phyloP scores from a whole-genome alignment of 1,284 basidiomycete genomes.

The Hemileia vastatrix region DNA sequence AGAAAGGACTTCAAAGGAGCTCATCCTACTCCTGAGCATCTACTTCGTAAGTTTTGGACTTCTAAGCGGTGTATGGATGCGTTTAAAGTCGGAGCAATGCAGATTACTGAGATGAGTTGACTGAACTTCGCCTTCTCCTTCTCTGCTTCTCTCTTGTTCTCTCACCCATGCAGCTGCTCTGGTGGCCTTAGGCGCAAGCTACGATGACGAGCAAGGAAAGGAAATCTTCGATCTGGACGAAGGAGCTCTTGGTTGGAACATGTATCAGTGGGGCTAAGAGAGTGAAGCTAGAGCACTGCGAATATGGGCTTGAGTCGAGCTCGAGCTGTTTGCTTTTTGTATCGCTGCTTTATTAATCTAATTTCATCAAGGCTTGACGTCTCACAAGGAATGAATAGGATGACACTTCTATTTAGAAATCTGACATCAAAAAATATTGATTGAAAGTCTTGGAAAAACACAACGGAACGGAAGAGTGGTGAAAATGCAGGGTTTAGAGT shows the following conservation, averaged over 20 bases:
- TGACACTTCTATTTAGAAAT: too few relatives aligned
- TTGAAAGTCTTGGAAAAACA: too few relatives aligned
- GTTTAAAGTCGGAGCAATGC: neutral
- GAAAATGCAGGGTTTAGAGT: too few relatives aligned
- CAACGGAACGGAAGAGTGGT: too few relatives aligned
- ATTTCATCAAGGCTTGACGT: too few relatives aligned
- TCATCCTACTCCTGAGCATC: conserved; percentile 31
- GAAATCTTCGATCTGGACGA: conserved; percentile 26
- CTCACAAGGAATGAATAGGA: too few relatives aligned
- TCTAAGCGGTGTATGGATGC: neutral
- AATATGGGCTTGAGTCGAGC: too few relatives aligned
- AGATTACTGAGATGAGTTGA: too few relatives aligned
- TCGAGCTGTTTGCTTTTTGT: too few relatives aligned
- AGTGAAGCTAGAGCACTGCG: too few relatives aligned
- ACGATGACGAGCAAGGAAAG: conserved; percentile 26
- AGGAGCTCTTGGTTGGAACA: conserved; percentile 33
- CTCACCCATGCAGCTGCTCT: conserved; percentile 21
- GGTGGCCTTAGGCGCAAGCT: conserved; percentile 26
- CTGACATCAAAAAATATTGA: too few relatives aligned
- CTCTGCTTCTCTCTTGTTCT: neutral
- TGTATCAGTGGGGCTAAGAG: conserved; percentile 31
- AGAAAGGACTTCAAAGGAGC: conserved; percentile 23
- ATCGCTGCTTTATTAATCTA: too few relatives aligned
- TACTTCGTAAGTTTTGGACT: conserved; percentile 26
- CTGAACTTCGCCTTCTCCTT: neutral